These are phyloP conservation scores for Psilocybe cyanescens DNA, from an alignment of 768 basidiomycete species.

Conservation along the genomic window DNA sequence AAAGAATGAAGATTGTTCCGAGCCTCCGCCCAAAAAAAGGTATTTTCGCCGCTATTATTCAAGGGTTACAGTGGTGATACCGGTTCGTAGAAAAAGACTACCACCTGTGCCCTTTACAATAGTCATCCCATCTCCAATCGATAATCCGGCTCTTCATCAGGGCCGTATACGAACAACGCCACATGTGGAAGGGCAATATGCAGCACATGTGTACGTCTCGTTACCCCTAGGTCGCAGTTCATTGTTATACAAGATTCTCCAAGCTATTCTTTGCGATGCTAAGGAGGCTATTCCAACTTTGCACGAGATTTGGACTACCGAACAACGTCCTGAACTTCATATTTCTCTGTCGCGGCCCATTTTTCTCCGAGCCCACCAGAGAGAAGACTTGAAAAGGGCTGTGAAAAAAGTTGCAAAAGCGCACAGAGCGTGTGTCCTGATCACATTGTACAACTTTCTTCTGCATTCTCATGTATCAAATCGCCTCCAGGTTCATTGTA, in stretches of 20 bases:
- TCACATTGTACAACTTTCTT: background rate
- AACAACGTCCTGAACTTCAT: constrained; percentile 59
- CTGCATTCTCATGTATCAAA: background rate
- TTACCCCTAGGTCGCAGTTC: constrained; percentile 43
- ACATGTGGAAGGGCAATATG: constrained; percentile 88
- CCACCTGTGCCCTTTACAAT: constrained; percentile 35
- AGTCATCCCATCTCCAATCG: constrained; percentile 51
- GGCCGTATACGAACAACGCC: constrained; percentile 77
- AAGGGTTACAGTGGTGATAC: constrained; percentile 65
- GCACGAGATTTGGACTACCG: constrained; percentile 38
- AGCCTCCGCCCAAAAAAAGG: constrained; percentile 45
- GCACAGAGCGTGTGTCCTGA: constrained; percentile 46
- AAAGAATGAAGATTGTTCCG: background rate
- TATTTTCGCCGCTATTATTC: constrained; percentile 54
- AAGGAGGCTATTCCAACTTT: constrained; percentile 48
- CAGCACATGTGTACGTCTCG: constrained; percentile 79
- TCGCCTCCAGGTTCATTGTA: constrained; percentile 57
- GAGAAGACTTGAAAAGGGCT: constrained; percentile 68
- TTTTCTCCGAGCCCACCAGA: constrained; percentile 79
- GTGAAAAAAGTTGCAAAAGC: constrained; percentile 56
- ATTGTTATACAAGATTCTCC: constrained; percentile 48
- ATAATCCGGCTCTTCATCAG: constrained; percentile 83
- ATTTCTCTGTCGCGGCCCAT: constrained; percentile 86
- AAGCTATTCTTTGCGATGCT: constrained; percentile 47
- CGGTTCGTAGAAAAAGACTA: constrained; percentile 46